These are phyloP conservation scores for Heliosperma pusillum DNA, from an alignment of 148 eudicot genomes.

Conservation along the genomic window DNA sequence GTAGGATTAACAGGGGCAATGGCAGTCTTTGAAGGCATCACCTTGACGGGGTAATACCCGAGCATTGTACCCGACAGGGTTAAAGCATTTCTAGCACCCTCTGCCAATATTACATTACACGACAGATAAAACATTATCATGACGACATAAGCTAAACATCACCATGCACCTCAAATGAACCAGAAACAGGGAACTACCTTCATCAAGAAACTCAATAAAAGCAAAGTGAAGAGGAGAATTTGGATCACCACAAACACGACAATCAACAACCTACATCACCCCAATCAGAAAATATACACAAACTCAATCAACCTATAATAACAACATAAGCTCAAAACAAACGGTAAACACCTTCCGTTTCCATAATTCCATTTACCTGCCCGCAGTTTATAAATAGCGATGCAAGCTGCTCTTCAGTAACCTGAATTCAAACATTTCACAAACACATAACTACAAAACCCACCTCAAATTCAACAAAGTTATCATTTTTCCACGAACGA, in stretches of 20 bases:
- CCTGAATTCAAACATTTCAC: slow-evolving; percentile 36
- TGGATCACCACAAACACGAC: slow-evolving; percentile 98
- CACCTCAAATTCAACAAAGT: slow-evolving; percentile 16
- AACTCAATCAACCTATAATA: background rate
- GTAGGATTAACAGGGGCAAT: slow-evolving; percentile 99
- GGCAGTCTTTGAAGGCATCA: slow-evolving; percentile 95
- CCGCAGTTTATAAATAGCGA: slow-evolving; percentile 80
- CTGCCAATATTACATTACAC: slow-evolving; percentile 36
- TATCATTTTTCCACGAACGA: slow-evolving; percentile 2
- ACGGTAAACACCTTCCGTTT: background rate
- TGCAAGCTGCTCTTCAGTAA: slow-evolving; percentile 97
- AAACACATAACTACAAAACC: slow-evolving; percentile 1
- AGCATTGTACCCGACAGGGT: slow-evolving; percentile 87
- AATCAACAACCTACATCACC: slow-evolving; percentile 80
- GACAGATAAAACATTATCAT: slow-evolving; percentile 6
- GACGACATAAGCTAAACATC: slow-evolving; percentile 9
- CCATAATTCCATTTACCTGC: slow-evolving; percentile 46
- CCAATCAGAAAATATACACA: slow-evolving; percentile 16
- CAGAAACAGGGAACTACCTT: slow-evolving; percentile 38
- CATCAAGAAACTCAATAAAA: slow-evolving; percentile 88
- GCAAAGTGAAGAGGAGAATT: slow-evolving; percentile 97
- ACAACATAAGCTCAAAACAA: background rate
- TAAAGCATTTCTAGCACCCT: slow-evolving; percentile 90
- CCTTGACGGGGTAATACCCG: slow-evolving; percentile 88
- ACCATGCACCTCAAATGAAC: slow-evolving; percentile 5